phyloP scores from a whole-genome alignment of 306 rosid genomes.

The Dicorynia guianensis region DNA sequence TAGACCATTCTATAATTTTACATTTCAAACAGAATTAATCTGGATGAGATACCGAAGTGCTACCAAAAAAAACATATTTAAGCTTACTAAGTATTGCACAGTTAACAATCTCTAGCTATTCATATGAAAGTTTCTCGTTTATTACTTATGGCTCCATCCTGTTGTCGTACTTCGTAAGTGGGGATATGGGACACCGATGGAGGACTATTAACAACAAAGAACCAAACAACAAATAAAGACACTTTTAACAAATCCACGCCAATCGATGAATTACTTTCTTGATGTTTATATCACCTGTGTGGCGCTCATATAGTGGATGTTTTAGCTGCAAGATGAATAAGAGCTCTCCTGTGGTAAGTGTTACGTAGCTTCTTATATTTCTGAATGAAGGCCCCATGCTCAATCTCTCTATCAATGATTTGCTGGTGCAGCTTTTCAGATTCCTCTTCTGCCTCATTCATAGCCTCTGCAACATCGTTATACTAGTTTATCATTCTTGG shows the following conservation, averaged over 20 bases:
- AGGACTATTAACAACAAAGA: slow-evolving; percentile 35
- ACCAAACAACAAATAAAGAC: slow-evolving; percentile 15
- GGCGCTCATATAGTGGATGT: slow-evolving; percentile 53
- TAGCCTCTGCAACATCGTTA: slow-evolving; percentile 62
- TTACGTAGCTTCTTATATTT: slow-evolving; percentile 87
- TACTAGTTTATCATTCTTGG: slow-evolving; percentile 10
- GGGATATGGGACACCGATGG: slow-evolving; percentile 2
- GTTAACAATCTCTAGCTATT: not conserved
- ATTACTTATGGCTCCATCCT: too few species aligned
- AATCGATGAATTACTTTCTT: slow-evolving; percentile 6
- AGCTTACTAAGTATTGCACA: not conserved
- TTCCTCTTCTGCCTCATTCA: slow-evolving; percentile 81
- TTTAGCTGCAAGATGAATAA: slow-evolving; percentile 80
- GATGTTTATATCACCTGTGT: slow-evolving; percentile 16
- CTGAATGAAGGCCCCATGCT: slow-evolving; percentile 66
- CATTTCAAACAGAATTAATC: too few species aligned
- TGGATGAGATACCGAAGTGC: too few species aligned
- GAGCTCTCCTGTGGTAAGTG: slow-evolving; percentile 75
- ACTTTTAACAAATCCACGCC: not conserved
- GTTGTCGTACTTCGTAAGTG: not conserved
- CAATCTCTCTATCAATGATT: slow-evolving; percentile 72
- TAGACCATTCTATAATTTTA: too few species aligned
- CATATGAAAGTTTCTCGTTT: not conserved
- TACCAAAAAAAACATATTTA: not conserved
- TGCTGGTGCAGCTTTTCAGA: slow-evolving; percentile 78